phyloP scores from a whole-genome alignment of 345 rosid genomes.

The Cardiospermum halicacabum region DNA sequence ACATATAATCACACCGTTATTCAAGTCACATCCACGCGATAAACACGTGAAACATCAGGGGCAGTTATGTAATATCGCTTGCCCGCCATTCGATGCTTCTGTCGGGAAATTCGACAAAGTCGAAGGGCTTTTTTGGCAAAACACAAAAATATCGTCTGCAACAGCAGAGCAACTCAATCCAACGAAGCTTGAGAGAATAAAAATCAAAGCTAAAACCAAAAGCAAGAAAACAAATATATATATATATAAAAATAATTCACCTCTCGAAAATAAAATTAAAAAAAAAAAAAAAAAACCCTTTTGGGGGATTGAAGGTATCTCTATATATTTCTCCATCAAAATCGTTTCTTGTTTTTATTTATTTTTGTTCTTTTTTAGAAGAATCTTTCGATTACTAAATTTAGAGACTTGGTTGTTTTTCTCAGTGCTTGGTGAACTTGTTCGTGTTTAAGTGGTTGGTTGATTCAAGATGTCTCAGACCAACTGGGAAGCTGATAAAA shows the following conservation, averaged over 20 bases:
- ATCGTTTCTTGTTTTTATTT: slow-evolving; percentile 11
- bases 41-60: background rate
- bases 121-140: slow-evolving; percentile 16
- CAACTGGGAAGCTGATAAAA: slow-evolving; percentile 99
- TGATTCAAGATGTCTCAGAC: slow-evolving; percentile 68
- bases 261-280: background rate
- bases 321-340: background rate
- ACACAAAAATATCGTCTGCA: slow-evolving; percentile 26
- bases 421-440: slow-evolving; percentile 17
- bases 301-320: slow-evolving; percentile 24
- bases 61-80: background rate
- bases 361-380: background rate
- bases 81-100: background rate
- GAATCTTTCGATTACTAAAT: slow-evolving; percentile 22
- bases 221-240: background rate
- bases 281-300: slow-evolving; percentile 10
- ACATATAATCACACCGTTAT: background rate
- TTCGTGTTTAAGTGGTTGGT: slow-evolving; percentile 27
- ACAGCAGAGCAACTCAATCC: slow-evolving; percentile 26
- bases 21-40: background rate
- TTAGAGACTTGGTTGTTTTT: slow-evolving; percentile 20
- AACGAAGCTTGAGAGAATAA: slow-evolving; percentile 14
- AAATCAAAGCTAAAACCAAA: slow-evolving; percentile 1
- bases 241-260: background rate
- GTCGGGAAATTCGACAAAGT: slow-evolving; percentile 13